Evolutionary conservation across 768 basidiomycete genomes (phyloP), one percentile per base, ranked within the genome.

Genomic region (Pleurotus pulmonarius): DNA sequence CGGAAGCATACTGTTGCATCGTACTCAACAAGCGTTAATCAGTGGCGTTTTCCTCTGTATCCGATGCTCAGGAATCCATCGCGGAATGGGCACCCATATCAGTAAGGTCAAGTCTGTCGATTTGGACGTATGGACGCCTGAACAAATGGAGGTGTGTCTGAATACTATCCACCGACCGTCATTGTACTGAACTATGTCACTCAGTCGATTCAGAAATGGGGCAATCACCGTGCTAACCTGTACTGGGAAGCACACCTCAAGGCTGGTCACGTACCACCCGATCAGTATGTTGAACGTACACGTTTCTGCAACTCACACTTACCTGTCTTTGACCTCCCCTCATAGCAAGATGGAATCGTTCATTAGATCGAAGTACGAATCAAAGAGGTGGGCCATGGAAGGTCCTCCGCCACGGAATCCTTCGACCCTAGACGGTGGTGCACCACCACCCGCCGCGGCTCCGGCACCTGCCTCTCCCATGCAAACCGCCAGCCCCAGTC

Each of bases 221-320:
- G 96, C 0, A 99, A 99, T 68, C 78, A 76, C 49, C 85, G 86
- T 6, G 96, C 94, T 6, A 99, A 99, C 72, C 63, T 90, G 4
- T 98, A 98, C 73, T 99, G 96, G 96, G 96, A 99, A 68, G 89
- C 92, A 3, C 95, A 97, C 73, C 75, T 98, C 55, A 95, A 93
- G 69, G 71, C 83, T 15, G 96, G 96, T 0, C 96, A 99, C 68
- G 63, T 90, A 18, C 95, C 96, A 38, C 90, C 92, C 4, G 96
- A 99, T 62, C 96, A 98, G 95, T 98, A 64, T 66, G 93, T 81
- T 18, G 7, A 44, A 46, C 47, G 16, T 52, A 51, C 55, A 5
- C n/a, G 29, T 34, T 11, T 49, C 20, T 20, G 15, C 61, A 18
- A 20, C 7, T 47, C 38, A 43, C 39, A 15, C 34, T 47, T 52